These are phyloP conservation scores for Aphanomyces cochlioides DNA, from an alignment of 352 stramenopile species.

Conservation along the genomic window DNA sequence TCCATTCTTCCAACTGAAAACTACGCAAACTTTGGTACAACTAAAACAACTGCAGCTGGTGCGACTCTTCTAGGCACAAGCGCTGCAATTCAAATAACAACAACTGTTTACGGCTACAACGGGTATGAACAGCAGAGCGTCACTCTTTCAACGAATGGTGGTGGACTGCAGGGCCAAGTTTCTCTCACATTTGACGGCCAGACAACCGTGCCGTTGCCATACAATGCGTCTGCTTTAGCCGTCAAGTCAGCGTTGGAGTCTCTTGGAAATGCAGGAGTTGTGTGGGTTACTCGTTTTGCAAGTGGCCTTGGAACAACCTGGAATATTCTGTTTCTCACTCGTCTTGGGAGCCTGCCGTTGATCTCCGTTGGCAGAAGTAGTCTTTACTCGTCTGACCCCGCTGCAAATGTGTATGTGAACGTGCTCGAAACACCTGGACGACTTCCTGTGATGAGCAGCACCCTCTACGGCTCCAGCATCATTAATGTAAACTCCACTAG, in stretches of 20 bases:
- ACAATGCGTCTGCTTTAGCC: slow-evolving; percentile 48
- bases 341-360: slow-evolving; percentile 55
- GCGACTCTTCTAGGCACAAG: slow-evolving; percentile 70
- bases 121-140: slow-evolving; percentile 91
- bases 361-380: slow-evolving; percentile 30
- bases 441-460: slow-evolving; percentile 76
- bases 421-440: slow-evolving; percentile 41
- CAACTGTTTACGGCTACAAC: slow-evolving; percentile 83
- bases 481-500: slow-evolving; percentile 41
- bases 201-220: slow-evolving; percentile 64
- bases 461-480: slow-evolving; percentile 53
- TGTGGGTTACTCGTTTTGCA: slow-evolving; percentile 53
- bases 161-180: slow-evolving; percentile 81
- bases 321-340: slow-evolving; percentile 64
- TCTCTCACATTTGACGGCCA: slow-evolving; percentile 81
- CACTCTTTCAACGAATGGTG: slow-evolving; percentile 56
- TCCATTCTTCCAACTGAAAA: slow-evolving; percentile 65
- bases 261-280: slow-evolving; percentile 42
- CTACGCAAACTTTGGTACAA: slow-evolving; percentile 48
- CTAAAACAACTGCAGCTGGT: slow-evolving; percentile 37
- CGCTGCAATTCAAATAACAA: slow-evolving; percentile 65
- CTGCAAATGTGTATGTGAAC: slow-evolving; percentile 40
- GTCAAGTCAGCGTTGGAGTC: slow-evolving; percentile 54
- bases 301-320: slow-evolving; percentile 47
- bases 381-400: slow-evolving; percentile 45